These are phyloP conservation scores for Beauveria australis DNA, from an alignment of 2,329 filamentous ascomycete genomes.

Conservation along the genomic window DNA sequence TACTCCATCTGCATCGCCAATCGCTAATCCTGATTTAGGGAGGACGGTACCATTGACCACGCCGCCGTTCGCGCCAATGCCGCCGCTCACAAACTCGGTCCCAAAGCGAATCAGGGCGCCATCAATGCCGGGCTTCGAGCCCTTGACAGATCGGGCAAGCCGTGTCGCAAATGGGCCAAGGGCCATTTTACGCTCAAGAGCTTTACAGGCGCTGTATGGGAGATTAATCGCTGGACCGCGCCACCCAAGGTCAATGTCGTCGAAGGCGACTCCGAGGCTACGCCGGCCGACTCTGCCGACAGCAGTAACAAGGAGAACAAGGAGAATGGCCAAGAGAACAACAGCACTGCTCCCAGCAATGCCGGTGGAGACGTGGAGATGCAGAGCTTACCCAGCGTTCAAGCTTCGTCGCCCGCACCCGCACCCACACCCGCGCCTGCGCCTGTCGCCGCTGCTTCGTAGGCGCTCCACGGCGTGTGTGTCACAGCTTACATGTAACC, in stretches of 20 bases:
- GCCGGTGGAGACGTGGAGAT: slow-evolving; percentile 43
- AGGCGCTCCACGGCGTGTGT: neutral
- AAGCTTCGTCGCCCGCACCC: slow-evolving; percentile 41
- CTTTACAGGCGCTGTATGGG: slow-evolving; percentile 83
- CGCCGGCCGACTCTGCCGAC: slow-evolving; percentile 37
- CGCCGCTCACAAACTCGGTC: slow-evolving; percentile 74
- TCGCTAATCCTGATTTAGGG: slow-evolving; percentile 31
- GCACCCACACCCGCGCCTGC: slow-evolving; percentile 25
- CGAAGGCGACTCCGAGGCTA: slow-evolving; percentile 39
- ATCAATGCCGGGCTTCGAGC: slow-evolving; percentile 95
- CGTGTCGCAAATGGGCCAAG: slow-evolving; percentile 85
- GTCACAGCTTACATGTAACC: neutral
- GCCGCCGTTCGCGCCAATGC: slow-evolving; percentile 36
- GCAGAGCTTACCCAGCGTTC: slow-evolving; percentile 41
- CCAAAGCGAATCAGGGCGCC: slow-evolving; percentile 92
- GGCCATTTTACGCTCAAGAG: slow-evolving; percentile 80
- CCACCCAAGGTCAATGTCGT: slow-evolving; percentile 46
- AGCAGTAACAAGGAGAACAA: slow-evolving; percentile 58
- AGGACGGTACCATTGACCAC: slow-evolving; percentile 56
- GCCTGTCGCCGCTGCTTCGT: slow-evolving; percentile 40
- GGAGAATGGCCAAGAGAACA: slow-evolving; percentile 45
- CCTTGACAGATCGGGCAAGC: slow-evolving; percentile 83
- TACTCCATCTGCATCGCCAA: slow-evolving; percentile 3
- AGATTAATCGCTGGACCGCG: slow-evolving; percentile 73
- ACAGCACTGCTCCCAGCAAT: slow-evolving; percentile 39